Conservation (phyloP, 495 filamentous ascomycete genomes). For the Xylaria curta region DNA sequence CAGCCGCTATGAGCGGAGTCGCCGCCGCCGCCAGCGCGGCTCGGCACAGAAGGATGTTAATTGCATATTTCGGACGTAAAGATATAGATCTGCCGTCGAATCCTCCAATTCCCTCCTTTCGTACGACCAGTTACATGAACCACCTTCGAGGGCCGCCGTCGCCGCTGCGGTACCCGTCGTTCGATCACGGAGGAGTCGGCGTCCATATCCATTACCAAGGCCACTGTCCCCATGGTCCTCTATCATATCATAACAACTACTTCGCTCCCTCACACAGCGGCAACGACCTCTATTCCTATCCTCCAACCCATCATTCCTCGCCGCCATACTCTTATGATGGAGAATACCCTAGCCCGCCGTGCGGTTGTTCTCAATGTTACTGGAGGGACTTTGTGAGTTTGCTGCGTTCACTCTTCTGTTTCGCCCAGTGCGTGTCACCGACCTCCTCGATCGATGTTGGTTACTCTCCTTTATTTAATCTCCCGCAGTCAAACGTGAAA, state of each 20-base stretch:
- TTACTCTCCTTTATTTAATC: background rate
- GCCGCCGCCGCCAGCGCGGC: slow-evolving; percentile 10
- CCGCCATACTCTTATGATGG: slow-evolving; percentile 26
- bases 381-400: slow-evolving; percentile 37
- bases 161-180: background rate
- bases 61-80: background rate
- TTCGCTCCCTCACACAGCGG: slow-evolving; percentile 1
- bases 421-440: background rate
- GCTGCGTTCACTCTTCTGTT: slow-evolving; percentile 6
- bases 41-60: background rate
- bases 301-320: background rate
- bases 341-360: slow-evolving; percentile 23
- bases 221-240: background rate
- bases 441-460: background rate
- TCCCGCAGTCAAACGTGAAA: background rate
- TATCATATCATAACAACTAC: background rate
- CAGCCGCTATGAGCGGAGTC: slow-evolving; percentile 8
- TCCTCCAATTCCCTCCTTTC: background rate
- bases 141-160: slow-evolving; percentile 17
- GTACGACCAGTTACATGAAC: slow-evolving; percentile 27
- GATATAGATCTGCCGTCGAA: background rate
- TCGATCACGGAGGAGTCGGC: background rate
- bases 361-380: slow-evolving; percentile 31
- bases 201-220: slow-evolving; percentile 27
- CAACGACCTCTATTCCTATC: background rate